phyloP scores from a whole-genome alignment of 2,329 filamentous ascomycete species.

The Hymenoscyphus occultus region DNA sequence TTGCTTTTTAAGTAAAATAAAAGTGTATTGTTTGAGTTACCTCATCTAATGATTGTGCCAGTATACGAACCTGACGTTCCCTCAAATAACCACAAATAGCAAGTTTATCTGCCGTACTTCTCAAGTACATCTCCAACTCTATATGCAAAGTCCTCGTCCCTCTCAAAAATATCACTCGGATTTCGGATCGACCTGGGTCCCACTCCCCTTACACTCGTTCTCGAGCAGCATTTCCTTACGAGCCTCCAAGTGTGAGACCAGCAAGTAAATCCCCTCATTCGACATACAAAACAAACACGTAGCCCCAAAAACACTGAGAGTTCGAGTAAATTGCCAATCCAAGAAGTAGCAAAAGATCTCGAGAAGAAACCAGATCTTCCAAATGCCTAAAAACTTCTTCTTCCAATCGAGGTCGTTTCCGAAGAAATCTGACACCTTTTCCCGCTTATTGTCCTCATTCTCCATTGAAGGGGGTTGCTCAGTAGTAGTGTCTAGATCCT shows the following conservation, averaged over 20 bases:
- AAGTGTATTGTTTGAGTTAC: neutral
- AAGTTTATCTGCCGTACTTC: neutral
- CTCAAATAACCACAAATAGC: neutral
- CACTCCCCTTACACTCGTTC: neutral
- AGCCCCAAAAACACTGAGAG: neutral
- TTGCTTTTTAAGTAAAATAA: neutral
- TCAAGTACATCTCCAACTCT: neutral
- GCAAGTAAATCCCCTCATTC: neutral
- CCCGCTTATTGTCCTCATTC: neutral
- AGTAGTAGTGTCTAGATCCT: no score
- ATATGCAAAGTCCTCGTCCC: neutral
- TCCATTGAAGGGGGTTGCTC: neutral
- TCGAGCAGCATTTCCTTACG: neutral
- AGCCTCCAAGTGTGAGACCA: neutral
- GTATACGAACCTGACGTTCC: neutral
- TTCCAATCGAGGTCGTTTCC: neutral
- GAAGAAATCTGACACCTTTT: neutral
- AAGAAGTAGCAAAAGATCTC: neutral
- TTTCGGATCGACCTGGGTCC: no score
- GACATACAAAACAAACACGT: neutral
- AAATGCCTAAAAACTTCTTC: neutral
- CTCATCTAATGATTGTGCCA: neutral
- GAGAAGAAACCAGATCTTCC: neutral
- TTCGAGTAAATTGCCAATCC: neutral
- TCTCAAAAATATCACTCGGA: neutral